Percentiles rank a stretch among this genome's conserved stretches.
These are phyloP conservation scores for Penicillium sp. DNA, from an alignment of 2,329 filamentous ascomycete species.

Conservation along the genomic window DNA sequence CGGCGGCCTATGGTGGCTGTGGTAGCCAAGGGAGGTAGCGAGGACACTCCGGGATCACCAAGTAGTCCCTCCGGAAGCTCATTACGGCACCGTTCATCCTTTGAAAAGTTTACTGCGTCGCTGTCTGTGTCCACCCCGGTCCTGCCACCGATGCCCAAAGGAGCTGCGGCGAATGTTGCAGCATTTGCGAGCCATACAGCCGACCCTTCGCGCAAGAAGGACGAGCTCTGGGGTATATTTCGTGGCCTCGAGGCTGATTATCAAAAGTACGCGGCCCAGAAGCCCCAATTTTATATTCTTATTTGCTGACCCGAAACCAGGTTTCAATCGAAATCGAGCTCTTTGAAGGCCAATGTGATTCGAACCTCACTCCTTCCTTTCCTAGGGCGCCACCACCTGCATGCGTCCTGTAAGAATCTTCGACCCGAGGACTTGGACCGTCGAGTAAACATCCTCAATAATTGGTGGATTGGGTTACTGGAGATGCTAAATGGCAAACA, in stretches of 20 bases:
- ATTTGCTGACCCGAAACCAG: slow-evolving; percentile 37
- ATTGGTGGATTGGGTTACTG: slow-evolving; percentile 85
- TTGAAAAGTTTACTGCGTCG: slow-evolving; percentile 50
- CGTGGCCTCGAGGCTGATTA: slow-evolving; percentile 70
- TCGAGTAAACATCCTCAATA: slow-evolving; percentile 77
- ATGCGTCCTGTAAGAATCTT: slow-evolving; percentile 68
- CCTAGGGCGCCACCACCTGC: slow-evolving; percentile 69
- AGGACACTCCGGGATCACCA: slow-evolving; percentile 39
- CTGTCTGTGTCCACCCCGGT: slow-evolving; percentile 51
- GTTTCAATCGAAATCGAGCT: slow-evolving; percentile 74
- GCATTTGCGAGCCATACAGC: slow-evolving; percentile 28
- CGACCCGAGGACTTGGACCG: slow-evolving; percentile 82
- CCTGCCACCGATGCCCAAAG: slow-evolving; percentile 53
- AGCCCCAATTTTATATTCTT: not conserved
- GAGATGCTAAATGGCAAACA: slow-evolving; percentile 79
- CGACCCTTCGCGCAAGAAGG: slow-evolving; percentile 61
- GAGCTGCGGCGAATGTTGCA: slow-evolving; percentile 46
- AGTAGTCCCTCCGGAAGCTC: slow-evolving; percentile 47
- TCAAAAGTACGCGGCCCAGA: slow-evolving; percentile 57
- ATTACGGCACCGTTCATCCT: slow-evolving; percentile 47
- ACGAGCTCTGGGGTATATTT: slow-evolving; percentile 72
- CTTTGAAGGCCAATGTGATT: slow-evolving; percentile 76
- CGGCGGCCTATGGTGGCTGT: slow-evolving; percentile 47
- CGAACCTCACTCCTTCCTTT: slow-evolving; percentile 76
- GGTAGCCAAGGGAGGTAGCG: slow-evolving; percentile 38